These are phyloP conservation scores for Xenoacremonium recifei DNA, from an alignment of 2,329 filamentous ascomycete species.

Conservation along the genomic window DNA sequence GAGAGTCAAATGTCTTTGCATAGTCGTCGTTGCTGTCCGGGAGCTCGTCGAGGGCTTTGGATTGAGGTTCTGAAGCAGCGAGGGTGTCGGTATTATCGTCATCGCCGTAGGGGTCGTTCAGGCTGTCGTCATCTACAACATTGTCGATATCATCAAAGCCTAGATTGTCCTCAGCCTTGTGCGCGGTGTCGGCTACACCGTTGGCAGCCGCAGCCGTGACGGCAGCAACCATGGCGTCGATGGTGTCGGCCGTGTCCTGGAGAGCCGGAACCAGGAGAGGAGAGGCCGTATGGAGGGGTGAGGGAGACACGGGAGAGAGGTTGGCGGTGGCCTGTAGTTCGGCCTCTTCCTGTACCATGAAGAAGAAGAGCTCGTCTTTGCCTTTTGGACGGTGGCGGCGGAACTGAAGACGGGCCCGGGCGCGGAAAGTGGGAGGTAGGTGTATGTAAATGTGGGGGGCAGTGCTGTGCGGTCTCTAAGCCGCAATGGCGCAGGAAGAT, in stretches of 20 bases:
- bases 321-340: slow-evolving; percentile 52
- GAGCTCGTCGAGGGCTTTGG: slow-evolving; percentile 27
- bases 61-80: slow-evolving; percentile 24
- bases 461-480: too few species aligned
- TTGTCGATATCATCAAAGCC: slow-evolving; percentile 36
- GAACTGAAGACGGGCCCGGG: too few species aligned
- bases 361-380: too few species aligned
- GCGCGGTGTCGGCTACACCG: slow-evolving; percentile 25
- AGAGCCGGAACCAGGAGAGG: slow-evolving; percentile 48
- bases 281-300: slow-evolving; percentile 45
- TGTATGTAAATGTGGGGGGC: too few species aligned
- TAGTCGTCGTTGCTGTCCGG: slow-evolving; percentile 46
- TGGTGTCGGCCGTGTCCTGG: slow-evolving; percentile 51
- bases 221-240: slow-evolving; percentile 45
- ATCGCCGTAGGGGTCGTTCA: slow-evolving; percentile 47
- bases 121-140: slow-evolving; percentile 45
- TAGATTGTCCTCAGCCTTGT: slow-evolving; percentile 32
- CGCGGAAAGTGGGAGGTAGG: too few species aligned
- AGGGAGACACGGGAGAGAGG: slow-evolving; percentile 51
- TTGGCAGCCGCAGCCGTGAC: slow-evolving; percentile 26
- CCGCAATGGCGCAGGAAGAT: background rate
- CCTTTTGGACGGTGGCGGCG: too few species aligned
- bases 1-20: slow-evolving; percentile 51
- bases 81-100: slow-evolving; percentile 31
- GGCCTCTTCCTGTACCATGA: slow-evolving; percentile 45